Conservation (phyloP, 129 eudicot genomes). For the Sambucus nigra region DNA sequence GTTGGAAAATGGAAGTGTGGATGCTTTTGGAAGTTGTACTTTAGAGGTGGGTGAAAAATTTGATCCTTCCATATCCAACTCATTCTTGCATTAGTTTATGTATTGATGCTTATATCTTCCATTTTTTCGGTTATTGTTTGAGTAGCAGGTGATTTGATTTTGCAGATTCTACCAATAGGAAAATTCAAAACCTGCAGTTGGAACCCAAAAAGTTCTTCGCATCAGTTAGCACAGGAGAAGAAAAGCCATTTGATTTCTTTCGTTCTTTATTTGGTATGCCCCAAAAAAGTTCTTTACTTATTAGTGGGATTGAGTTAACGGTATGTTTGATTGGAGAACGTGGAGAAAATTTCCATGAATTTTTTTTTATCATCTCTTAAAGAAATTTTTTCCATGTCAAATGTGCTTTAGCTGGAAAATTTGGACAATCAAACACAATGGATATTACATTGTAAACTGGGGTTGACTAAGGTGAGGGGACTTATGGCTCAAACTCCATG, state of each 20-base stretch:
- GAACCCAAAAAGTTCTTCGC: conserved; percentile 56
- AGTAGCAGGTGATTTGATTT: conserved; percentile 41
- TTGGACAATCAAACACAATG: too few species aligned
- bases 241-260: conserved; percentile 78
- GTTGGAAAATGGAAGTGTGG: too few species aligned
- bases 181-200: conserved; percentile 37
- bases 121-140: conserved; percentile 29
- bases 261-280: conserved; percentile 73
- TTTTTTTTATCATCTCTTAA: too few species aligned
- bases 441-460: too few species aligned
- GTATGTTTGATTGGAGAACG: too few species aligned
- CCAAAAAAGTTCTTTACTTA: neutral
- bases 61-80: neutral
- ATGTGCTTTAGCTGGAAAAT: too few species aligned
- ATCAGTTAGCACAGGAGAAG: conserved; percentile 65
- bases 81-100: neutral
- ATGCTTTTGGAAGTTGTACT: too few species aligned
- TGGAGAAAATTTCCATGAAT: too few species aligned
- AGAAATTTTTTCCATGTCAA: too few species aligned
- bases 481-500: too few species aligned
- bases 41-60: too few species aligned
- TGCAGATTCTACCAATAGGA: conserved; percentile 64
- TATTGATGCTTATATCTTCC: conserved; percentile 18
- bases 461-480: too few species aligned
- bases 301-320: neutral